These are phyloP conservation scores for Blastobotrys niveus DNA, from an alignment of 1,139 yeast species.

Conservation along the genomic window DNA sequence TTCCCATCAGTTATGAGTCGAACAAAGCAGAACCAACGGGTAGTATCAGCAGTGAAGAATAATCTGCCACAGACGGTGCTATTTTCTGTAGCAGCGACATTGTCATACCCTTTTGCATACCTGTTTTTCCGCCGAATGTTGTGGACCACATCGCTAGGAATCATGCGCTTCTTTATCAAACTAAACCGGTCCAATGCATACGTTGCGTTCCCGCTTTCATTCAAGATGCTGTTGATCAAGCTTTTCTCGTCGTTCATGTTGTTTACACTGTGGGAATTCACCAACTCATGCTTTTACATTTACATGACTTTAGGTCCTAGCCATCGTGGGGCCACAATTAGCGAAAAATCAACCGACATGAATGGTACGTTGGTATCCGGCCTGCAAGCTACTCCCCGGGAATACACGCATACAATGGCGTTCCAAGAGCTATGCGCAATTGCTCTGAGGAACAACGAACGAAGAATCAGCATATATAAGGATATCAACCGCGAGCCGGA, in stretches of 20 bases:
- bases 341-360: conserved; percentile 55
- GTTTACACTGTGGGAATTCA: conserved; percentile 52
- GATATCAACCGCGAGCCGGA: conserved; percentile 32
- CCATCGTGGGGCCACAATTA: conserved; percentile 65
- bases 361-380: conserved; percentile 72
- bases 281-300: conserved; percentile 60
- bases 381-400: conserved; percentile 45
- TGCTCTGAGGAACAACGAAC: conserved; percentile 27
- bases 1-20: conserved; percentile 39
- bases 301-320: conserved; percentile 80
- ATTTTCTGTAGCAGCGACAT: conserved; percentile 33
- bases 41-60: conserved; percentile 33
- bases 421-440: conserved; percentile 37
- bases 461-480: conserved; percentile 34
- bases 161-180: conserved; percentile 30
- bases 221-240: conserved; percentile 37
- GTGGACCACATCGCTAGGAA: conserved; percentile 38
- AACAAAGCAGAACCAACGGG: conserved; percentile 23
- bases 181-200: conserved; percentile 35
- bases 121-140: conserved; percentile 41
- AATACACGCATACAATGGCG: conserved; percentile 44
- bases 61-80: conserved; percentile 39
- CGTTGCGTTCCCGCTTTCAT: conserved; percentile 37
- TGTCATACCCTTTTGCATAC: conserved; percentile 41
- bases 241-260: conserved; percentile 40